Evolutionary conservation across 1,284 basidiomycete species (phyloP).

Genomic region (Athelia sp.): DNA sequence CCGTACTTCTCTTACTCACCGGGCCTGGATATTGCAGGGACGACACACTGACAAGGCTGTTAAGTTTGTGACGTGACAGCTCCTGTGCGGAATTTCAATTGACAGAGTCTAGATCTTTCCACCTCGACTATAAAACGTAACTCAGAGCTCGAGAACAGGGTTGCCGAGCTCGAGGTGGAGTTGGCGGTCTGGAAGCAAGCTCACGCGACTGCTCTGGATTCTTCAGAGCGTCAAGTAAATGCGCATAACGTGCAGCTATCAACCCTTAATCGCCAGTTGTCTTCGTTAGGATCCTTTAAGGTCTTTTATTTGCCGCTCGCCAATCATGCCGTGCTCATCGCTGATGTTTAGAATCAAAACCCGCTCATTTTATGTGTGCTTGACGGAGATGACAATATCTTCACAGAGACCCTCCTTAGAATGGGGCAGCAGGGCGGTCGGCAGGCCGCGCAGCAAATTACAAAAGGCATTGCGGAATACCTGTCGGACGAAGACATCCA

Average conservation of each 20-base stretch:
- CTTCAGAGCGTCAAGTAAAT: conserved; percentile 52
- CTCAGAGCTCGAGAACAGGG: conserved; percentile 51
- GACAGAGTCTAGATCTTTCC: conserved; percentile 46
- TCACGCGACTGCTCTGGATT: conserved; percentile 52
- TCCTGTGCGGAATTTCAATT: too few species aligned
- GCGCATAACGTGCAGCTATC: conserved; percentile 60
- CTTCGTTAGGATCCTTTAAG: conserved; percentile 49
- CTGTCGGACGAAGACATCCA: conserved; percentile 54
- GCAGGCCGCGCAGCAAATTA: conserved; percentile 60
- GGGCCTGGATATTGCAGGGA: conserved; percentile 41
- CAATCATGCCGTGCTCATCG: neutral
- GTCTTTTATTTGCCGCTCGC: conserved; percentile 22
- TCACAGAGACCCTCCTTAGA: conserved; percentile 48
- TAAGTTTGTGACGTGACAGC: conserved; percentile 37
- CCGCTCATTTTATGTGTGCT: conserved; percentile 68
- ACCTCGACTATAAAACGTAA: conserved; percentile 59
- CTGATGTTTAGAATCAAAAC: conserved; percentile 43
- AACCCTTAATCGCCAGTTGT: conserved; percentile 55
- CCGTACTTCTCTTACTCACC: conserved; percentile 6
- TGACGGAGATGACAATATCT: conserved; percentile 68
- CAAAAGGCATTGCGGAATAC: conserved; percentile 59
- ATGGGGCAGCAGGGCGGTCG: conserved; percentile 67
- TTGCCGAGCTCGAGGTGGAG: conserved; percentile 65
- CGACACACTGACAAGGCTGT: conserved; percentile 52
- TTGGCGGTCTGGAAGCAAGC: conserved; percentile 66